Base-by-base conservation (phyloP, 352 stramenopile genomes). In the Globisporangium lucens region DNA sequence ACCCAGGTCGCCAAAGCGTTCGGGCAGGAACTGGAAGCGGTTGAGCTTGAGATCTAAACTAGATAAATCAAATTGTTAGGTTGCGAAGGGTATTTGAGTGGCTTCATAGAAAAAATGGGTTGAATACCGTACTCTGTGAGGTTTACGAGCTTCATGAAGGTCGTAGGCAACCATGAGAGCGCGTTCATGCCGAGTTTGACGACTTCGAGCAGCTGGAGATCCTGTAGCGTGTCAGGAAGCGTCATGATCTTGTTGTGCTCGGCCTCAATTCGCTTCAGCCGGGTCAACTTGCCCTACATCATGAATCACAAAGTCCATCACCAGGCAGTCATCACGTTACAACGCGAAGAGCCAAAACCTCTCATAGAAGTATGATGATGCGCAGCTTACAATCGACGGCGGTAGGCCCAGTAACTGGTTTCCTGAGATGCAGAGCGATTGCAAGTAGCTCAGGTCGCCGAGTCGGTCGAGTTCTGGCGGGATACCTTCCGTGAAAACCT, bases 31-130 rank as follows among this genome's bases (percentile, higher is more conserved):
- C 65, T 71, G 65, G 53, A 94, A 72, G 0, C 80, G 80, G 73
- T 94, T 94, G 30, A 92, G 69, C 61, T 91, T 94, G 20, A 92
- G 56, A 66, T 94, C 85, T 29, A 92, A 68, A 29, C 80, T 89
- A 70, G 35, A 58, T 9, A 63, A 1, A 65, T 36, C 29, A 35
- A 22, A 51, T 29, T 22, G 12, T 27, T 24, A 57, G 24, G 27
- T 57, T 57, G 27, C 4, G 51, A 57, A 22, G 27, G 6, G 35
- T 12, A 38, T 38, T 12, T 5, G 35, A 10, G 3, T 38, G 35
- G 1, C 2, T 38, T 17, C 13, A 47, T 47, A 33, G 10, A 35
- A 10, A 22, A 27, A 43, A 24, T 13, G 8, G 7, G 12, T 47
- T 47, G 5, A 12, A 12, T 8, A 1, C 75, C 79, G 33, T 77